Evolutionary conservation across 2,329 filamentous ascomycete genomes (phyloP).

Genomic region (Sclerotinia subarctica): DNA sequence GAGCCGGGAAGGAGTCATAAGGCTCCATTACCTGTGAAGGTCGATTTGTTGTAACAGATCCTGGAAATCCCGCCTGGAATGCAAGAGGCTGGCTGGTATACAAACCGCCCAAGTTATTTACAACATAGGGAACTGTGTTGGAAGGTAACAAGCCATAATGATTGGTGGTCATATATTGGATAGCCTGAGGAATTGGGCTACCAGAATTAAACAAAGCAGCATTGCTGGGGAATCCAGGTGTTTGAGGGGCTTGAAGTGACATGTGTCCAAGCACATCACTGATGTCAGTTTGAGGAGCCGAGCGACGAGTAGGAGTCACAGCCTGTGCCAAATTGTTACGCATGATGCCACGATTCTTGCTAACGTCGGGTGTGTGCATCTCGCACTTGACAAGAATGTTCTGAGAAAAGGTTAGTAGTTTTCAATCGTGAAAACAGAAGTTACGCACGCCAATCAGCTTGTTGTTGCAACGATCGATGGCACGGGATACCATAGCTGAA

Average conservation of each 20-base stretch:
- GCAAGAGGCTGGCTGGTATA: constrained; percentile 19
- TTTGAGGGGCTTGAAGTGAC: constrained; percentile 18
- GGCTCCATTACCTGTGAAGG: constrained; percentile 6
- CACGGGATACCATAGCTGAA: constrained; percentile 43
- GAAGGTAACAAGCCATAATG: constrained; percentile 11
- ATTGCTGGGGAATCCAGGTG: constrained; percentile 18
- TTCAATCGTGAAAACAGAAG: not conserved
- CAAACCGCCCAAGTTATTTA: constrained; percentile 13
- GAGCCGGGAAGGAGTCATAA: constrained; percentile 8
- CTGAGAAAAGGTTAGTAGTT: constrained; percentile 15
- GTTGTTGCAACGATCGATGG: constrained; percentile 44
- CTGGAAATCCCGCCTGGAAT: constrained; percentile 13
- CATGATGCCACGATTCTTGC: not conserved
- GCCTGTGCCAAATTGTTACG: constrained; percentile 4
- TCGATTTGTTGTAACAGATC: not conserved
- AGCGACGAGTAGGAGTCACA: constrained; percentile 23
- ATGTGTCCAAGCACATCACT: constrained; percentile 18
- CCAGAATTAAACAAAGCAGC: constrained; percentile 11
- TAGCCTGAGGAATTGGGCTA: constrained; percentile 14
- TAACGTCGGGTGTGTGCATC: constrained; percentile 23
- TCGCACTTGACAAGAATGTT: constrained; percentile 21
- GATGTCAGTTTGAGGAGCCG: constrained; percentile 12
- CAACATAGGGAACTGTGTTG: constrained; percentile 15
- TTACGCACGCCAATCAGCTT: constrained; percentile 28
- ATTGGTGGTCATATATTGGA: constrained; percentile 21